Base-by-base conservation (phyloP, 2,329 filamentous ascomycete species). In the Colletotrichum liaoningense region DNA sequence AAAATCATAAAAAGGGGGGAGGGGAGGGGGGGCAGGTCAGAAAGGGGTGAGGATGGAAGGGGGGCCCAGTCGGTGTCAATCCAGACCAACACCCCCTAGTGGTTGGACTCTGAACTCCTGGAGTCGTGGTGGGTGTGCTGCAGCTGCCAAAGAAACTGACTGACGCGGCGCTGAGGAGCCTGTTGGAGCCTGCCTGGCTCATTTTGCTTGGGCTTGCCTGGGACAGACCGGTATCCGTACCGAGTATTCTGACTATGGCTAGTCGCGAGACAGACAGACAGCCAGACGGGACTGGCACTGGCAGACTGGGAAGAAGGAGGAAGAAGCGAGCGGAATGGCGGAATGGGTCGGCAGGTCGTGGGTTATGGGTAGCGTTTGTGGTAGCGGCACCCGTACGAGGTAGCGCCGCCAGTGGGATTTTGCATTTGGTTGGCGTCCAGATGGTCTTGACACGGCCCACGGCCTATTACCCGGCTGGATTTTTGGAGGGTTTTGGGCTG, bases 371-470 rank as follows among this genome's bases (percentile, higher is more conserved):
- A 69, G 64, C 38, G 64, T 38, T 73, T 38, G 59, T 42, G 56
- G 64, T 72, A 59, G 67, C 55, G 66, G 66, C 54, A 63, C 67
- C 65, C 65, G 66, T 63, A 60, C 22, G 58, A 26, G 65, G 38
- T 69, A 73, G 70, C 60, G 67, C 67, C 62, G 69, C 60, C 30
- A 46, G 28, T 52, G 67, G 55, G 66, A 70, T 65, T 64, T 49
- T 65, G 70, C 69, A 72, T 72, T 70, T 60, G 55, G 70, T 33
- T 73, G 70, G 70, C 24, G 49, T 69, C 35, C 59, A 55, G 52
- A 16, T 67, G 49, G 68, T 54, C 49, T 62, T 16, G 49, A 54
- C 33, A 57, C 24, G 66, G 60, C 55, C 59, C 70, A 65, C 67
- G 66, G 66, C 24, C 67, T 38, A 60, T 70, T 33, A 24, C 26